Percentiles rank a stretch among this genome's conserved stretches.
Conservation (phyloP, 2,329 filamentous ascomycete genomes). For the Aspergillus puulaauensis region DNA sequence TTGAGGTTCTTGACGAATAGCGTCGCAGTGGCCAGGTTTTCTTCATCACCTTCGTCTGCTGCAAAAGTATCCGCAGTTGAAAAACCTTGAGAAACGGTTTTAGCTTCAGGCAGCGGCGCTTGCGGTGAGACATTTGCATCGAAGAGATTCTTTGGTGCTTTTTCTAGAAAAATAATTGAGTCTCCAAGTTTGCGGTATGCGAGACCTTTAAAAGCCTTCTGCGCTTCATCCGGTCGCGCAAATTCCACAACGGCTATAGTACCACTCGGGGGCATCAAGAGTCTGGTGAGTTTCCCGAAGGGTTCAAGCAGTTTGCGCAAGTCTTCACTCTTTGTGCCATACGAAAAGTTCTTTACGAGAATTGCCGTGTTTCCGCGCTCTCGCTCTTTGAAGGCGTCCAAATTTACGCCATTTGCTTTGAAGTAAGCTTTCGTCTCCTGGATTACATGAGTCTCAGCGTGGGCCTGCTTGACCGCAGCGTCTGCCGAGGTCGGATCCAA, state of each 20-base stretch:
- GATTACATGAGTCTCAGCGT: conserved; percentile 93
- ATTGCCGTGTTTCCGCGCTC: conserved; percentile 84
- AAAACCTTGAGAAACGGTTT: conserved; percentile 40
- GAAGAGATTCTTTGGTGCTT: conserved; percentile 83
- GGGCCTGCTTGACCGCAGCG: conserved; percentile 91
- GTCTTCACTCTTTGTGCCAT: conserved; percentile 76
- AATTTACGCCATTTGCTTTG: conserved; percentile 78
- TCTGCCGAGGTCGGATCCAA: conserved; percentile 95
- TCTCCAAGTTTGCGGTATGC: conserved; percentile 91
- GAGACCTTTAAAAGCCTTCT: conserved; percentile 77
- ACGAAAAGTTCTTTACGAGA: conserved; percentile 92
- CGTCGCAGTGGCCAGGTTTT: conserved; percentile 65
- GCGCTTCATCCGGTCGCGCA: conserved; percentile 72
- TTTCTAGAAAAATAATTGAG: conserved; percentile 88
- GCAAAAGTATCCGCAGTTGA: conserved; percentile 44
- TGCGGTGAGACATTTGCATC: conserved; percentile 36
- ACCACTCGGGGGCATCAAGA: conserved; percentile 88
- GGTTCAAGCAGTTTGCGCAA: conserved; percentile 79
- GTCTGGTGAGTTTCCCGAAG: conserved; percentile 74
- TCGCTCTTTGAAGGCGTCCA: conserved; percentile 84
- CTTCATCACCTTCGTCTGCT: conserved; percentile 38
- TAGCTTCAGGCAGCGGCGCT: conserved; percentile 28
- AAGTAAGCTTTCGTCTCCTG: conserved; percentile 96
- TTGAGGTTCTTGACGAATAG: conserved; percentile 93
- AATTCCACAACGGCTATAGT: conserved; percentile 95